Evolutionary conservation across 1,284 basidiomycete species (phyloP).

Genomic region (Ganoderma sinense): DNA sequence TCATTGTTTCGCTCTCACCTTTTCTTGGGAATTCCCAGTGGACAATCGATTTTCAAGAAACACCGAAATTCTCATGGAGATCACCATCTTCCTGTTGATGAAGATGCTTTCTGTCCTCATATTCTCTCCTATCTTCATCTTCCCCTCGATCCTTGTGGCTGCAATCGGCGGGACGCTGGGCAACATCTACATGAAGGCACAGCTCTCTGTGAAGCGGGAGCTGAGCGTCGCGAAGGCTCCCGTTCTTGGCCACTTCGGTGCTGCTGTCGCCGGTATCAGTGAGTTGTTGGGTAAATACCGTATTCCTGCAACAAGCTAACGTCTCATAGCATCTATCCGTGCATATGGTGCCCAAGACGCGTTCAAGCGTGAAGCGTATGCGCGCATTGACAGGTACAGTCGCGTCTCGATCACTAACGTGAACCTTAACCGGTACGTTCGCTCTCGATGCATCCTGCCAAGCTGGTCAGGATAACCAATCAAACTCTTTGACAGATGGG

Average conservation of each 20-base stretch:
- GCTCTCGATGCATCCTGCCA: background rate
- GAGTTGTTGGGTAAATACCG: conserved; percentile 29
- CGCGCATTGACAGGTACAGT: conserved; percentile 57
- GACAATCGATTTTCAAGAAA: conserved; percentile 5
- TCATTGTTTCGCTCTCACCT: background rate
- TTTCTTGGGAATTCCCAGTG: conserved; percentile 8
- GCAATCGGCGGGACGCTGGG: conserved; percentile 53
- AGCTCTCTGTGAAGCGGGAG: conserved; percentile 79
- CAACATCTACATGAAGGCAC: conserved; percentile 69
- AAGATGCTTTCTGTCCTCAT: conserved; percentile 50
- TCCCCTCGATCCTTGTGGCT: conserved; percentile 50
- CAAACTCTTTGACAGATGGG: conserved; percentile 21
- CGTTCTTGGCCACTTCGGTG: conserved; percentile 74
- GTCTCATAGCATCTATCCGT: conserved; percentile 61
- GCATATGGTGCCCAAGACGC: conserved; percentile 61
- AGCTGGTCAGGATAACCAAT: background rate
- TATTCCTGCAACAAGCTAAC: background rate
- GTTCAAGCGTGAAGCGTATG: conserved; percentile 53
- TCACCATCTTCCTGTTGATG: conserved; percentile 45
- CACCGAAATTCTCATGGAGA: conserved; percentile 34
- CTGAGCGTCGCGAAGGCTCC: conserved; percentile 74
- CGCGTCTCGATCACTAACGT: conserved; percentile 55
- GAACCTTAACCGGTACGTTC: conserved; percentile 54
- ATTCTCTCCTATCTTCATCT: conserved; percentile 51
- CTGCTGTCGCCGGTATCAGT: conserved; percentile 73